These are phyloP conservation scores for Coemansia sp. DNA, from an alignment of 192 early-diverging fungal genomes.

Conservation along the genomic window DNA sequence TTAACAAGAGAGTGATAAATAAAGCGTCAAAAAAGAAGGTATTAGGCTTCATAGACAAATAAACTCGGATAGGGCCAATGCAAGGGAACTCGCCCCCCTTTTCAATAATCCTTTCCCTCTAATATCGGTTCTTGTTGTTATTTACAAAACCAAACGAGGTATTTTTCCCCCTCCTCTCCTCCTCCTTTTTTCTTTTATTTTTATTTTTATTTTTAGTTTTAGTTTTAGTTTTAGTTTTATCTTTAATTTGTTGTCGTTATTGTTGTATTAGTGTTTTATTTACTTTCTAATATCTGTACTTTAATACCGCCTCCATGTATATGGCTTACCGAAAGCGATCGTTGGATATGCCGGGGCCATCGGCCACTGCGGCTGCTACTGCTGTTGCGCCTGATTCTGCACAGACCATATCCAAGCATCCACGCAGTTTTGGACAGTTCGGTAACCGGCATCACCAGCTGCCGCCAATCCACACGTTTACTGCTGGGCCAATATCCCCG, in stretches of 20 bases:
- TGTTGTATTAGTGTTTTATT: slow-evolving; percentile 16
- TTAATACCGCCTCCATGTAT: slow-evolving; percentile 22
- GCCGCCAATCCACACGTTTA: slow-evolving; percentile 33
- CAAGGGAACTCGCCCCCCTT: slow-evolving; percentile 5
- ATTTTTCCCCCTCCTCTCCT: background rate
- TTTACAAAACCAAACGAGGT: background rate
- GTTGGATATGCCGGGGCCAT: slow-evolving; percentile 35
- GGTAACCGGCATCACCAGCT: slow-evolving; percentile 6
- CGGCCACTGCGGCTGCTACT: slow-evolving; percentile 9
- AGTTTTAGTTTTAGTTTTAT: too few species aligned
- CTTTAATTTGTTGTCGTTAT: background rate
- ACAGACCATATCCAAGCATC: slow-evolving; percentile 30
- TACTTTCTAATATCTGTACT: slow-evolving; percentile 6
- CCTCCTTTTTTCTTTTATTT: background rate
- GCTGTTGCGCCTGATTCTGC: slow-evolving; percentile 10
- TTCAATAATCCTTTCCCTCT: slow-evolving; percentile 11
- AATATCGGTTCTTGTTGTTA: background rate
- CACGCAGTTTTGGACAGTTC: slow-evolving; percentile 22
- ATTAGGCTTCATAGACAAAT: background rate
- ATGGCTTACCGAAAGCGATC: slow-evolving; percentile 55
- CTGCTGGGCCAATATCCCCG: background rate
- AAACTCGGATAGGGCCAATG: slow-evolving; percentile 5
- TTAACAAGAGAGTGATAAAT: too few species aligned
- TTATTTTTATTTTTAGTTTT: too few species aligned
- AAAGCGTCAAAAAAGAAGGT: background rate